Conservation (phyloP, 2,329 filamentous ascomycete genomes). For the Neurospora sp. region DNA sequence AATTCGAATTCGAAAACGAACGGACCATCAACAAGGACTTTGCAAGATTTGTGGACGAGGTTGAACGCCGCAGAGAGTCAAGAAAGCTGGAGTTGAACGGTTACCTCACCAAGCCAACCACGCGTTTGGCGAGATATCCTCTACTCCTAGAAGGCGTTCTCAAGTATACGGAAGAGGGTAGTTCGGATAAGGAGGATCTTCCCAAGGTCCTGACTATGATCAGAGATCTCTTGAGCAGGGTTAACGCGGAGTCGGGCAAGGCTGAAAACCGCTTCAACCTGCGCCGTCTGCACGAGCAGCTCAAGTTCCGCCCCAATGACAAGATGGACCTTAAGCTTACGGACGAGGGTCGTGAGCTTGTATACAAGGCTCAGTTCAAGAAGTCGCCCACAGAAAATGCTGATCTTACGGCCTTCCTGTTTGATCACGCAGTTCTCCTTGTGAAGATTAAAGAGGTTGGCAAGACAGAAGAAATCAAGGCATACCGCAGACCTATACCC, state of each 20-base stretch:
- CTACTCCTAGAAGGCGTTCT: slow-evolving; percentile 82
- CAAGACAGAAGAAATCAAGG: slow-evolving; percentile 89
- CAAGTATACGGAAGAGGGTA: slow-evolving; percentile 85
- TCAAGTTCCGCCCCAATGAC: slow-evolving; percentile 84
- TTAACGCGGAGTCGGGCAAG: slow-evolving; percentile 93
- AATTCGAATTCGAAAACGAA: slow-evolving; percentile 97
- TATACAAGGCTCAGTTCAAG: slow-evolving; percentile 91
- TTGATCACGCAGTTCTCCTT: slow-evolving; percentile 89
- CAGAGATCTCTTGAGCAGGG: slow-evolving; percentile 73
- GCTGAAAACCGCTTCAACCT: slow-evolving; percentile 97
- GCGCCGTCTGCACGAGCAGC: slow-evolving; percentile 79
- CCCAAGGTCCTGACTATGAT: slow-evolving; percentile 83
- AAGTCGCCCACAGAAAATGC: slow-evolving; percentile 80
- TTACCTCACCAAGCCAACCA: slow-evolving; percentile 95
- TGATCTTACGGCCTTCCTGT: slow-evolving; percentile 90
- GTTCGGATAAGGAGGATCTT: slow-evolving; percentile 83
- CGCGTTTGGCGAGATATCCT: slow-evolving; percentile 86
- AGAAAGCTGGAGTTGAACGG: slow-evolving; percentile 94
- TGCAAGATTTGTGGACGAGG: slow-evolving; percentile 88
- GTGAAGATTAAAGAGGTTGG: slow-evolving; percentile 86
- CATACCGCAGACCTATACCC: slow-evolving; percentile 88
- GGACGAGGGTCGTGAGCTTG: slow-evolving; percentile 82
- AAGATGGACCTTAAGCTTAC: slow-evolving; percentile 90
- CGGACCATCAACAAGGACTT: slow-evolving; percentile 79
- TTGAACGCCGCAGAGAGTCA: slow-evolving; percentile 90